These are phyloP conservation scores for Globisporangium sylvaticum DNA, from an alignment of 352 stramenopile species.

Conservation along the genomic window DNA sequence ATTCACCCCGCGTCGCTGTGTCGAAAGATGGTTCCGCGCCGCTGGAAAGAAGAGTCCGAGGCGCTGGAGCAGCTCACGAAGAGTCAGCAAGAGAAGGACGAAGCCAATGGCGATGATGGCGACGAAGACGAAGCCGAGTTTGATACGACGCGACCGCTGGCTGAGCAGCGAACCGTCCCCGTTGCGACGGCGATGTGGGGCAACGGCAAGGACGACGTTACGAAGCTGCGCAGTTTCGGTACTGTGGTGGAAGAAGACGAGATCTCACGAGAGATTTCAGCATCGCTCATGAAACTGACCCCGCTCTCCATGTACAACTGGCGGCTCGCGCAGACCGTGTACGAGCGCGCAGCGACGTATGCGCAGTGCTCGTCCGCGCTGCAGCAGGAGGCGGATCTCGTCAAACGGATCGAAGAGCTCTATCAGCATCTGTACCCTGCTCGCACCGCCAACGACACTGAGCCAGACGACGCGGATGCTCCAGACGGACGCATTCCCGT, in stretches of 20 bases:
- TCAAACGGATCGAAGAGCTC: conserved; percentile 48
- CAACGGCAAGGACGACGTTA: conserved; percentile 12
- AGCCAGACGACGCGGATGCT: conserved; percentile 3
- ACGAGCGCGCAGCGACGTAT: conserved; percentile 48
- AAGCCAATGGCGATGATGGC: conserved; percentile 9
- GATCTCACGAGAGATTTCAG: conserved; percentile 46
- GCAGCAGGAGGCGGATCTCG: conserved; percentile 34
- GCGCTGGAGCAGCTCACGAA: conserved; percentile 17
- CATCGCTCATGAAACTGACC: conserved; percentile 51
- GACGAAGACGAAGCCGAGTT: not conserved
- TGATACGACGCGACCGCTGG: not conserved
- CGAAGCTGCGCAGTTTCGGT: conserved; percentile 42
- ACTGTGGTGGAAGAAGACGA: conserved; percentile 70
- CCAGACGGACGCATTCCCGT: conserved; percentile 14
- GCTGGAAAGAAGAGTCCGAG: conserved; percentile 44
- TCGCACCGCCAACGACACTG: not conserved
- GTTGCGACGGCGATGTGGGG: conserved; percentile 13
- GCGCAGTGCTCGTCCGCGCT: conserved; percentile 52
- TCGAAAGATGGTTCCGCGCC: conserved; percentile 22
- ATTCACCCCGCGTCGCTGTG: conserved; percentile 44
- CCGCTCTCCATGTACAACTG: conserved; percentile 71
- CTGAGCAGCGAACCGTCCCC: not conserved
- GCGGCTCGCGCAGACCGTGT: conserved; percentile 51
- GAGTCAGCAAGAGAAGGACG: conserved; percentile 17
- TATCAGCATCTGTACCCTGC: conserved; percentile 53